phyloP scores from a whole-genome alignment of 2,329 filamentous ascomycete genomes.

The Cercospora brassicicola region DNA sequence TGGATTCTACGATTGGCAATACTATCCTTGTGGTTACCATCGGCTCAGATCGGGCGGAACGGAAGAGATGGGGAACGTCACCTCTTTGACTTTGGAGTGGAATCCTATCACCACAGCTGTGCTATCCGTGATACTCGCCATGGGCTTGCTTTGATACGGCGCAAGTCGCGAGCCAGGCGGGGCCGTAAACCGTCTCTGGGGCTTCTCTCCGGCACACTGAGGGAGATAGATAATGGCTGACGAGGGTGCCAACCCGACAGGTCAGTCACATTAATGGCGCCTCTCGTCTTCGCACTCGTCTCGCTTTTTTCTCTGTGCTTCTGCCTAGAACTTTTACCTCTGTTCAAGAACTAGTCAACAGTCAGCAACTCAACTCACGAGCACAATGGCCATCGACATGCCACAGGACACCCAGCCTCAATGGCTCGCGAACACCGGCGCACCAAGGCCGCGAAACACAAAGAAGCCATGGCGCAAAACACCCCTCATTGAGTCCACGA shows the following conservation, averaged over 20 bases:
- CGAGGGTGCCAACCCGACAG: neutral
- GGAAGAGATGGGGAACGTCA: constrained; percentile 13
- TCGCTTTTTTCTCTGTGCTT: constrained; percentile 6
- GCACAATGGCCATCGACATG: constrained; percentile 19
- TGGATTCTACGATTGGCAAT: constrained; percentile 12
- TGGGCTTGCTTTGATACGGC: neutral
- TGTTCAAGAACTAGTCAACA: neutral
- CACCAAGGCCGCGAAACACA: constrained; percentile 5
- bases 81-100: constrained; percentile 13
- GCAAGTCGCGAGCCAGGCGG: constrained; percentile 3
- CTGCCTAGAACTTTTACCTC: neutral
- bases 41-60: constrained; percentile 17
- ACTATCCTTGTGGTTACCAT: constrained; percentile 13
- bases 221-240: constrained; percentile 10
- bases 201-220: constrained; percentile 10
- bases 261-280: constrained; percentile 2
- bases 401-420: constrained; percentile 6
- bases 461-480: constrained; percentile 66
- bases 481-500: constrained; percentile 65
- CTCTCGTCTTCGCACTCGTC: constrained; percentile 5
- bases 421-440: constrained; percentile 14
- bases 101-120: constrained; percentile 11
- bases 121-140: constrained; percentile 6
- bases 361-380: neutral
- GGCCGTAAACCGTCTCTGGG: constrained; percentile 17